Percentiles rank a stretch among this genome's conserved stretches.
These are phyloP conservation scores for Yamadazyma taylorii DNA, from an alignment of 1,139 yeast genomes.

Conservation along the genomic window DNA sequence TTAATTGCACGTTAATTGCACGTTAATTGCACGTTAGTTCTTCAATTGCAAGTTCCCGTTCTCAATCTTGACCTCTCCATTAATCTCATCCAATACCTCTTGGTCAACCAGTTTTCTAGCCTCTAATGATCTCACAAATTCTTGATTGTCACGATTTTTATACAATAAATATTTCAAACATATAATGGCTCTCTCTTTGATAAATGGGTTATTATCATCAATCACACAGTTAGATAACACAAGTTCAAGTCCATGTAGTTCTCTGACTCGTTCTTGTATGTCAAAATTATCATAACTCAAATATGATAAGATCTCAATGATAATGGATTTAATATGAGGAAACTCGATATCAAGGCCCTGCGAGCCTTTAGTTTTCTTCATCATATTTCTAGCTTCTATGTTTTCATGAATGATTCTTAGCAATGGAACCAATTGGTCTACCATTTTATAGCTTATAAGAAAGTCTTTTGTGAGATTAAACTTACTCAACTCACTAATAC, in stretches of 20 bases:
- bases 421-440: slow-evolving; percentile 45
- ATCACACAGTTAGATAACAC: slow-evolving; percentile 80
- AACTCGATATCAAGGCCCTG: slow-evolving; percentile 37
- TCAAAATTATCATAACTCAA: slow-evolving; percentile 50
- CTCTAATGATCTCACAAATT: slow-evolving; percentile 58
- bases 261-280: slow-evolving; percentile 69
- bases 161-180: slow-evolving; percentile 70
- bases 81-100: slow-evolving; percentile 36
- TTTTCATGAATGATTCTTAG: slow-evolving; percentile 52
- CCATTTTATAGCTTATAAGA: slow-evolving; percentile 49
- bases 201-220: slow-evolving; percentile 85
- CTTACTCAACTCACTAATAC: slow-evolving; percentile 51
- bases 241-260: slow-evolving; percentile 65
- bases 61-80: slow-evolving; percentile 37
- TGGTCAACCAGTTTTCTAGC: slow-evolving; percentile 37
- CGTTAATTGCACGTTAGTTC: background rate
- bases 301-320: slow-evolving; percentile 61
- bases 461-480: slow-evolving; percentile 54
- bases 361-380: slow-evolving; percentile 26
- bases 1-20: no score
- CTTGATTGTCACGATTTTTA: slow-evolving; percentile 67
- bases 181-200: slow-evolving; percentile 80
- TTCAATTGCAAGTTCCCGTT: slow-evolving; percentile 33
- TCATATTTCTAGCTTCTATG: slow-evolving; percentile 34
- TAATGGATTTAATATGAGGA: slow-evolving; percentile 59